A percentile compares a stretch with the other conserved stretches of the same genome.
Evolutionary conservation across 2,329 filamentous ascomycete species (phyloP).

Genomic region (Xylaria sp.): DNA sequence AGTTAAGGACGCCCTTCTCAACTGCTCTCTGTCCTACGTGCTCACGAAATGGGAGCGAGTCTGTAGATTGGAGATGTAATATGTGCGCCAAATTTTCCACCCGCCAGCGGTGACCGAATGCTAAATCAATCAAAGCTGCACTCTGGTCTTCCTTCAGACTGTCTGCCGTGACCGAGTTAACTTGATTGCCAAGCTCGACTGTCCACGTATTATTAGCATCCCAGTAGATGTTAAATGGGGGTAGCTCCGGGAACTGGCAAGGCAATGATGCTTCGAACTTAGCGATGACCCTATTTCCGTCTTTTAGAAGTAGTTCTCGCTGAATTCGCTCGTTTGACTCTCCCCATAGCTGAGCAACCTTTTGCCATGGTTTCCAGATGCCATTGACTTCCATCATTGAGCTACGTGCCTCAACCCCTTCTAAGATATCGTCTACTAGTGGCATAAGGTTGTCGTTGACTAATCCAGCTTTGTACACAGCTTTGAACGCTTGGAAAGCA

Average conservation of each 20-base stretch:
- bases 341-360: slow-evolving; percentile 58
- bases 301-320: slow-evolving; percentile 51
- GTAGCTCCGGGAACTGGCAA: slow-evolving; percentile 52
- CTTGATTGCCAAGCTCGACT: slow-evolving; percentile 48
- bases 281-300: slow-evolving; percentile 49
- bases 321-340: slow-evolving; percentile 48
- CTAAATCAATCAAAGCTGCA: slow-evolving; percentile 57
- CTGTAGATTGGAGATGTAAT: slow-evolving; percentile 54
- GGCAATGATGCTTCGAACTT: slow-evolving; percentile 60
- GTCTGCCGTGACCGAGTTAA: slow-evolving; percentile 19
- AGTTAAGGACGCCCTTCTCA: slow-evolving; percentile 42
- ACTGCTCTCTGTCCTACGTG: slow-evolving; percentile 37
- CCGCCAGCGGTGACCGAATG: slow-evolving; percentile 61
- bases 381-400: slow-evolving; percentile 52
- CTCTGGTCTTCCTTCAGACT: slow-evolving; percentile 56
- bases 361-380: slow-evolving; percentile 60
- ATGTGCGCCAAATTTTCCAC: slow-evolving; percentile 56
- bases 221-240: slow-evolving; percentile 55
- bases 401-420: slow-evolving; percentile 54
- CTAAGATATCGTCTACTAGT: slow-evolving; percentile 55
- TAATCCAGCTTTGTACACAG: slow-evolving; percentile 75
- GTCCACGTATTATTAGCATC: slow-evolving; percentile 52
- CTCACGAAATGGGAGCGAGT: slow-evolving; percentile 41
- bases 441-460: slow-evolving; percentile 85
- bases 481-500: slow-evolving; percentile 81